Base-by-base conservation (phyloP, 192 early-diverging fungal genomes). In the Pilobolus umbonatus region DNA sequence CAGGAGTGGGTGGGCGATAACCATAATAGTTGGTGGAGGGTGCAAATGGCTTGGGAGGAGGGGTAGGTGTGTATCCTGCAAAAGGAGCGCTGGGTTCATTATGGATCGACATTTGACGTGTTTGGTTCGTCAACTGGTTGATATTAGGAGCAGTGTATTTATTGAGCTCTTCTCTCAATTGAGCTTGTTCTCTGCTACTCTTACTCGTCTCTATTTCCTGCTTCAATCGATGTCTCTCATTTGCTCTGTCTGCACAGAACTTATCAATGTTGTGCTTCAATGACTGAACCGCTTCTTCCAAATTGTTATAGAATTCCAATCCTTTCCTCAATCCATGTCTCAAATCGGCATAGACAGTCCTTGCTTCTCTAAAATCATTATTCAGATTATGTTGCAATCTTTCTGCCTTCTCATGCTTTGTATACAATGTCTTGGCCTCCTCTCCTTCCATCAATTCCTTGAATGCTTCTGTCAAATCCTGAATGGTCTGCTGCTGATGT, bases 381-480 rank as follows among this genome's bases (percentile, higher is more conserved):
- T 72, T 84, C n/a, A 92, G 55, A 0, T 64, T 59, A 32, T 76
- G 76, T 74, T 83, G 80, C 55, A 88, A 76, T 43, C 67, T 64
- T 49, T 91, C 88, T 4, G 81, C 80, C 5, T 64, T 65, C 19
- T 88, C 88, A 83, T 87, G 88, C 39, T 72, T 74, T 51, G 76
- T 75, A 59, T 86, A 86, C 29, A 91, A 77, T 12, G 76, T 61
- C 42, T 77, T 80, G 4, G 81, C 85, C 29, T 86, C 84, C 8
- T 85, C 80, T 14, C 85, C 75, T 61, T 91, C 87, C 78, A 89
- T 85, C 38, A 86, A 67, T 24, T 67, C 74, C 46, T 88, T 83
- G 63, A 88, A 95, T 60, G 89, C 87, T 17, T 77, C 69, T 0
- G 88, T 82, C 7, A 98, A 60, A 35, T 88, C 87, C 61, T 83